Evolutionary conservation across 495 filamentous ascomycete genomes (phyloP).

Genomic region (Hypoxylon trugodes): DNA sequence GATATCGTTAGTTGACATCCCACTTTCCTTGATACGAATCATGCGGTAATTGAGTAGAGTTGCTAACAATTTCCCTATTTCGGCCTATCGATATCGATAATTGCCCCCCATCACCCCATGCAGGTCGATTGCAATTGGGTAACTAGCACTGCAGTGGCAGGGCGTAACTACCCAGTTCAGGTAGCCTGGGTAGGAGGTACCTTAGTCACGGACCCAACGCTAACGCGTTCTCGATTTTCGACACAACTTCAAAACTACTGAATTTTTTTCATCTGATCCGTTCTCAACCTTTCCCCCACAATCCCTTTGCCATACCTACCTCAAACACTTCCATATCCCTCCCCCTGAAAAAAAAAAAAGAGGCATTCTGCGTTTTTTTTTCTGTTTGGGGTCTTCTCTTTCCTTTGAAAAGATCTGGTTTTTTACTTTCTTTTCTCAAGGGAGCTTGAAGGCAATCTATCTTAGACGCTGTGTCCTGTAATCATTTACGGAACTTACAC

Average conservation of each 20-base stretch:
- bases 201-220: conserved; percentile 39
- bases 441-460: conserved; percentile 42
- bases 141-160: neutral
- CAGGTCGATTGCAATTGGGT: conserved; percentile 19
- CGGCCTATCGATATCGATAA: conserved; percentile 27
- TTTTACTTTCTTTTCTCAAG: conserved; percentile 50
- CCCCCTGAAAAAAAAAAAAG: conserved; percentile 40
- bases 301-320: conserved; percentile 47
- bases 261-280: conserved; percentile 48
- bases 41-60: conserved; percentile 15
- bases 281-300: conserved; percentile 46
- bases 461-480: conserved; percentile 31
- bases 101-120: conserved; percentile 12
- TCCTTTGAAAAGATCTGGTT: conserved; percentile 47
- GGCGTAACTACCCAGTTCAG: conserved; percentile 21
- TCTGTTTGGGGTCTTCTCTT: conserved; percentile 42
- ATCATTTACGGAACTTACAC: conserved; percentile 12
- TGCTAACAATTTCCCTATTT: conserved; percentile 17
- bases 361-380: conserved; percentile 40
- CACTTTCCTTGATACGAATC: conserved; percentile 24
- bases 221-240: conserved; percentile 44
- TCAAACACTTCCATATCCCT: conserved; percentile 36
- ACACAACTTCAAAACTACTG: conserved; percentile 43
- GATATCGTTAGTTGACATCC: conserved; percentile 28
- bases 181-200: conserved; percentile 15